Percentiles rank a stretch among this genome's conserved stretches.
These are phyloP conservation scores for Nannochloropsis salina DNA, from an alignment of 108 stramenopile genomes.

Conservation along the genomic window DNA sequence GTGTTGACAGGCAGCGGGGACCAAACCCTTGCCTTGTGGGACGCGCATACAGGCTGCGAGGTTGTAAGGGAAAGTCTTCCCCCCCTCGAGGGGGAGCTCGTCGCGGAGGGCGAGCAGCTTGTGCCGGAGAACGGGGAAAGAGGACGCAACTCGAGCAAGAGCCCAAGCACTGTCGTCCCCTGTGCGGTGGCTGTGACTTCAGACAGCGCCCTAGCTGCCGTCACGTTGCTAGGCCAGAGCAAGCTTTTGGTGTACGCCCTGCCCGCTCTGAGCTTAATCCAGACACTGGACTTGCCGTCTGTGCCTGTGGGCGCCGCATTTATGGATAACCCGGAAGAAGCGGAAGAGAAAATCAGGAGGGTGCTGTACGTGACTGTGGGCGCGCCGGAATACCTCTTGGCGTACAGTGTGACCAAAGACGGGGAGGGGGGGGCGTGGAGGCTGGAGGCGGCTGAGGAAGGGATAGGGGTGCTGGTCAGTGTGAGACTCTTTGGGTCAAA, in stretches of 20 bases:
- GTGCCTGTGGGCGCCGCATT: not conserved
- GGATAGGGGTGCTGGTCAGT: not conserved
- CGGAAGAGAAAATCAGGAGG: not conserved
- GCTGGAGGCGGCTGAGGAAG: not conserved
- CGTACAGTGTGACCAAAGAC: not conserved
- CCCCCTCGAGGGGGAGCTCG: not conserved
- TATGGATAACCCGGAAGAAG: not conserved
- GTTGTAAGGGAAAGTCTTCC: not conserved
- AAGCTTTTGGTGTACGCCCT: not conserved
- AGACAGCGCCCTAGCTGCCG: not conserved
- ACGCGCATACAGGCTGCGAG: not conserved
- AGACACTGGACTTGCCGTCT: not conserved
- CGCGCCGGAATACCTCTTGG: not conserved
- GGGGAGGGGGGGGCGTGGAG: not conserved
- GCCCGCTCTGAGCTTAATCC: not conserved
- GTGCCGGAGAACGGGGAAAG: not conserved
- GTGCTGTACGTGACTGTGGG: not conserved
- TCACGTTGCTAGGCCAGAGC: not conserved
- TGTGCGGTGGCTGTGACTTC: not conserved
- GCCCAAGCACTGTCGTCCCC: not conserved
- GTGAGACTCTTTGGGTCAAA: not conserved
- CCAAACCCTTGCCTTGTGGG: not conserved
- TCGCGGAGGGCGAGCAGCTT: not conserved
- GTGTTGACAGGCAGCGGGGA: slow-evolving; percentile 11
- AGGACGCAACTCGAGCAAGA: not conserved